These are phyloP conservation scores for Prunus kanzakura DNA, from an alignment of 306 rosid genomes.

Conservation along the genomic window DNA sequence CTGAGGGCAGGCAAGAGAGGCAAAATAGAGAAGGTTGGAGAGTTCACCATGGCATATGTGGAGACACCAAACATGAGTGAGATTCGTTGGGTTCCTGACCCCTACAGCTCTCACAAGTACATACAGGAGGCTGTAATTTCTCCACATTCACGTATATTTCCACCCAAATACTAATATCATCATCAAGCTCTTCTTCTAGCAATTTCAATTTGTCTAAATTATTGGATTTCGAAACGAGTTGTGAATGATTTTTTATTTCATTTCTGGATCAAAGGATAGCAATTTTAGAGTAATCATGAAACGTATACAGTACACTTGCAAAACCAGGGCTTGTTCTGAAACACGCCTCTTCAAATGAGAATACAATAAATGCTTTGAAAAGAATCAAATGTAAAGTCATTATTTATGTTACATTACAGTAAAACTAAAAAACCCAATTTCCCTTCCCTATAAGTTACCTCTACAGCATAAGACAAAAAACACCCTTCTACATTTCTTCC, in stretches of 20 bases:
- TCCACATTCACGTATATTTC: conserved; percentile 56
- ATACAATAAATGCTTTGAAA: neutral
- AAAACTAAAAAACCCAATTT: conserved; percentile 27
- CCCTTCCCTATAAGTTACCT: conserved; percentile 37
- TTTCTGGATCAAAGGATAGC: too few species aligned
- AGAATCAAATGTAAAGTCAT: neutral
- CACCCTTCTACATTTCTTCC: conserved; percentile 29
- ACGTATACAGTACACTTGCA: too few species aligned
- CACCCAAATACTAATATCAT: conserved; percentile 27
- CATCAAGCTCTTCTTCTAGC: too few species aligned
- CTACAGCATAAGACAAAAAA: conserved; percentile 24
- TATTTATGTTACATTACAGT: conserved; percentile 42
- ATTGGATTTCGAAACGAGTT: too few species aligned
- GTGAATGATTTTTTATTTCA: too few species aligned
- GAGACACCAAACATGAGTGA: conserved; percentile 87
- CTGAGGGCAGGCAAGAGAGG: conserved; percentile 83
- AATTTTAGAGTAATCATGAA: too few species aligned
- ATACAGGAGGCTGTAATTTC: conserved; percentile 49
- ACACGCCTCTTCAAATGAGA: conserved; percentile 3
- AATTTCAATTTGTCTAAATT: neutral
- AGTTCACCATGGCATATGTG: conserved; percentile 56
- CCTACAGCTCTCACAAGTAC: conserved; percentile 37
- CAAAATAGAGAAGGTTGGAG: conserved; percentile 64
- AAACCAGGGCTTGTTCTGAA: neutral
- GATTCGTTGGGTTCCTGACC: conserved; percentile 67